These are phyloP conservation scores for Nephelium lappaceum DNA, from an alignment of 345 rosid species.

Conservation along the genomic window DNA sequence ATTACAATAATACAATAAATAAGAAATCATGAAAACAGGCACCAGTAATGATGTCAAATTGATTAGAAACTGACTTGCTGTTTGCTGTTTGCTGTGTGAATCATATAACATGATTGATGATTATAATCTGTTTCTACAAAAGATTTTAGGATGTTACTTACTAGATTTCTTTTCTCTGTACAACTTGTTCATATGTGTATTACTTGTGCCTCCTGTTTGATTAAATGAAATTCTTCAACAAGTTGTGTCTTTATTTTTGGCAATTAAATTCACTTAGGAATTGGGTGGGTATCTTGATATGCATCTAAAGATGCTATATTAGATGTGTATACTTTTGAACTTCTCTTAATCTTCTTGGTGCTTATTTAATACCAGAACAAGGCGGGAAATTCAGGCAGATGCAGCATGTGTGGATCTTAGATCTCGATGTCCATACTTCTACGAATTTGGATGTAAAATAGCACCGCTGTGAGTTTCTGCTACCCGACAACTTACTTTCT, in stretches of 20 bases:
- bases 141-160: neutral
- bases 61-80: neutral
- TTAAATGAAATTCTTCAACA: neutral
- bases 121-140: neutral
- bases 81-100: neutral
- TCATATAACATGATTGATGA: neutral
- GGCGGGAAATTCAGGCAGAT: slow-evolving; percentile 87
- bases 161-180: neutral
- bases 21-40: too few relatives aligned
- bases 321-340: neutral
- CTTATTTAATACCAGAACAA: slow-evolving; percentile 48
- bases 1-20: too few relatives aligned
- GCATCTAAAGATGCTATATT: neutral
- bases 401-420: slow-evolving; percentile 85
- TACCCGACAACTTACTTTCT: neutral
- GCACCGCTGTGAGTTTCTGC: slow-evolving; percentile 67
- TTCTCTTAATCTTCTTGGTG: neutral
- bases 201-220: neutral
- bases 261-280: neutral
- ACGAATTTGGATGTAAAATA: slow-evolving; percentile 88
- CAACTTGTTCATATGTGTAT: neutral
- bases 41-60: neutral
- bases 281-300: neutral
- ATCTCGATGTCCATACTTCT: slow-evolving; percentile 73
- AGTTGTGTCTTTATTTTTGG: too few relatives aligned